Base-by-base conservation (phyloP, 768 basidiomycete species). In the Aureoboletus auriporus region DNA sequence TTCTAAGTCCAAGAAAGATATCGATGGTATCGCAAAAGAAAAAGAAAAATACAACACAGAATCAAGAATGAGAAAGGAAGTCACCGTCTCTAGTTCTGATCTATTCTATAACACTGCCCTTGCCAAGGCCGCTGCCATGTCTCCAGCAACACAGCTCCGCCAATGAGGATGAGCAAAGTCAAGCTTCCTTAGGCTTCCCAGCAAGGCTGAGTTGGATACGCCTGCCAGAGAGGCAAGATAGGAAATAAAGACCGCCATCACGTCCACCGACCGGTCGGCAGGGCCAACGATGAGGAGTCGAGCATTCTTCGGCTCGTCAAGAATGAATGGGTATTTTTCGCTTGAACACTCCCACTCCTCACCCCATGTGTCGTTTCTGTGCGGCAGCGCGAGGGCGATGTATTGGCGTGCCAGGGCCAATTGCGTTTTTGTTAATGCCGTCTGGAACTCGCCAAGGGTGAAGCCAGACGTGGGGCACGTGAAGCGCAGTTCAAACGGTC, bases 231-330 rank as follows among this genome's bases (percentile, higher is more conserved):
- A 64, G 17, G 66, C 57, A 27, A 69, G 56, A 53, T 66, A 69
- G 47, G 53, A 59, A 16, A 56, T 58, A 6, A 59, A 39, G 45
- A 62, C 47, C 10, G 61, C 43, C 52, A 70, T 57, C 35, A 60
- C 61, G 49, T 69, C 67, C n/a, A 61, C 58, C 37, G 65, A 57
- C 13, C 56, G 59, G 44, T 54, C 65, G 8, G 44, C 44, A 16
- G 69, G 68, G 8, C 58, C 56, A 17, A 59, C 49, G 28, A 69
- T 36, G n/a, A 69, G 61, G 20, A 68, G 26, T 38, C 60, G 55
- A 29, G 62, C 53, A 7, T 39, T 7, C 11, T 39, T n/a, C 17
- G 31, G 40, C 13, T 35, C 10, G 14, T 31, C 35, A 12, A 13
- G 27, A 2, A 39, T 17, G 10, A 31, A 47, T 9, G 44, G 33